Evolutionary conservation across 805 yeast genomes (phyloP), one percentile per base, ranked within the genome.

Genomic region (Saccharomycopsis vini): DNA sequence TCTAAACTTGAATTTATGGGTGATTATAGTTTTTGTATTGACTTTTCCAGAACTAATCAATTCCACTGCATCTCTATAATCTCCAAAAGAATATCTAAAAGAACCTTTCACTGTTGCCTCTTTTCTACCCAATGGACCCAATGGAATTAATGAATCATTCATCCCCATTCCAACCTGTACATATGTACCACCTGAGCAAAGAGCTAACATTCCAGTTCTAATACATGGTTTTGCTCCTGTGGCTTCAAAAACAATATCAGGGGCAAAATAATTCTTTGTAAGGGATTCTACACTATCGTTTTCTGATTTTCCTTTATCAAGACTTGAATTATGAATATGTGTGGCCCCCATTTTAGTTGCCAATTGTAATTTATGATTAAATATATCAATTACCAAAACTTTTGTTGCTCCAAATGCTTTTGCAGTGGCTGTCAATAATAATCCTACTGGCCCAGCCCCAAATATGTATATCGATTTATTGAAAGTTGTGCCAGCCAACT

Each of bases 401-500:
- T 73, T 69, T 13, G 79, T 64, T 5, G 92, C 92, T 22, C 95
- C 95, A 53, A 76, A 81, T 3, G 85, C 81, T 50, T 68, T 71
- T 18, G 86, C 87, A 21, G 76, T 83, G 29, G 80, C 79, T 31
- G 89, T 87, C 43, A 79, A 69, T 44, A 85, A 67, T 39, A 85
- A 62, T 16, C 95, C 95, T 45, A 87, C 88, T 3, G 95, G 95
- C 7, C 95, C 95, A 22, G 94, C 94, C 42, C 95, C 95, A 50
- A 81, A 80, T 0, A 86, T 84, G 35, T 75, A 79, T 12, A 80
- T 84, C 20, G 66, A 62, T 43, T 79, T 80, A 46, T 89, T 89
- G 56, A 81, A 79, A 20, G 61, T 67, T 41, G 81, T 66, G 26
- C 66, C 64, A 3, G 79, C 88, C 38, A 74, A 67, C 57, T 76